Conservation (phyloP, 1,284 basidiomycete genomes). For the Leccinum solheimii region DNA sequence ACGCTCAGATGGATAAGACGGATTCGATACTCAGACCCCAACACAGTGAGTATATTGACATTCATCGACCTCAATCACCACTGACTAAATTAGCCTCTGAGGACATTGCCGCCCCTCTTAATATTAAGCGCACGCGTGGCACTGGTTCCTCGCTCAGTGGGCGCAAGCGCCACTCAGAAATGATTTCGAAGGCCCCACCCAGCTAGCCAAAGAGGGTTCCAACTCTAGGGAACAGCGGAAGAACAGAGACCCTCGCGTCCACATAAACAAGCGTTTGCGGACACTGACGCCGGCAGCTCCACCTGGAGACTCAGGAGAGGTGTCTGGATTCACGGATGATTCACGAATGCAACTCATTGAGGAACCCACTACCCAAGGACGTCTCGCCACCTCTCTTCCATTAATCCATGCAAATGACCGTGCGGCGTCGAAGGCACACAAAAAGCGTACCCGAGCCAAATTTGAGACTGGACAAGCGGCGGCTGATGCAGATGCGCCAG, state of each 20-base stretch:
- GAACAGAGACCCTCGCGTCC: neutral
- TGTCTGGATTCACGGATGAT: neutral
- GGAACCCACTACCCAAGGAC: neutral
- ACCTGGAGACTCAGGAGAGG: neutral
- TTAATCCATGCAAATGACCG: neutral
- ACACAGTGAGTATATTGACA: neutral
- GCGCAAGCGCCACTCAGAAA: constrained; percentile 1
- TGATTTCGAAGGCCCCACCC: neutral
- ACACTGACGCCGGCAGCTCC: constrained; percentile 3
- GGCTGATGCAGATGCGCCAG: neutral
- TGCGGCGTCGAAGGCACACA: constrained; percentile 1
- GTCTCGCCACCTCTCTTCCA: neutral
- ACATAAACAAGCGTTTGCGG: constrained; percentile 17
- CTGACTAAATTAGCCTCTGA: neutral
- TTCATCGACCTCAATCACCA: neutral
- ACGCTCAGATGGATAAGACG: neutral
- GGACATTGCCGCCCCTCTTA: neutral
- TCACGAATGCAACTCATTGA: neutral
- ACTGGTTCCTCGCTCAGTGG: neutral
- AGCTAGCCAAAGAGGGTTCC: neutral
- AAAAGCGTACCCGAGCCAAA: constrained; percentile 27
- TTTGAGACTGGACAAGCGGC: constrained; percentile 12
- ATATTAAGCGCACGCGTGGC: neutral
- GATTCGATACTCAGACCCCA: neutral
- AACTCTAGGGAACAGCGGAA: neutral